These are phyloP conservation scores for Leonotis leonurus DNA, from an alignment of 257 asterid species.

Conservation along the genomic window DNA sequence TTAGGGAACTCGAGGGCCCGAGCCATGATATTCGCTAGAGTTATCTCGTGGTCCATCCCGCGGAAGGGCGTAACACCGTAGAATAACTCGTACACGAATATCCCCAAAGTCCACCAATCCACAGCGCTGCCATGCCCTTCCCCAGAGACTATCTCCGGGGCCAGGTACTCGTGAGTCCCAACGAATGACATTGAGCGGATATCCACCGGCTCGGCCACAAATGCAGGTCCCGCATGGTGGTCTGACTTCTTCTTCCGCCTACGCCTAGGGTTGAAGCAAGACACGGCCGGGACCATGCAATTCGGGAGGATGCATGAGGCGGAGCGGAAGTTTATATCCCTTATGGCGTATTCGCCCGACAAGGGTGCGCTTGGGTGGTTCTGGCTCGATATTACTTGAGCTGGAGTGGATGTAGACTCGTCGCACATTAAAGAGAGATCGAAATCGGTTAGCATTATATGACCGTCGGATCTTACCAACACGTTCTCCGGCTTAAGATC, in stretches of 20 bases:
- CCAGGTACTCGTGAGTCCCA: conserved; percentile 71
- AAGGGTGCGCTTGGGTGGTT: conserved; percentile 25
- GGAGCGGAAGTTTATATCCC: conserved; percentile 30
- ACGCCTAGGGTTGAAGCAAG: conserved; percentile 55
- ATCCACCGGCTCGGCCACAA: conserved; percentile 62
- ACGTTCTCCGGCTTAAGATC: conserved; percentile 78
- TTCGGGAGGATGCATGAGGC: conserved; percentile 67
- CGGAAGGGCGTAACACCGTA: conserved; percentile 59
- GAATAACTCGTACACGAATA: conserved; percentile 53
- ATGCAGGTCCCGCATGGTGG: conserved; percentile 33
- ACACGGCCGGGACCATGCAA: conserved; percentile 57
- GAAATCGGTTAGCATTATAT: conserved; percentile 71
- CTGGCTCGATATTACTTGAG: conserved; percentile 44
- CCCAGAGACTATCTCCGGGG: conserved; percentile 73
- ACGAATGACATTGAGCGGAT: conserved; percentile 66
- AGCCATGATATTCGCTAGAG: conserved; percentile 50
- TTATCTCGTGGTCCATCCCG: conserved; percentile 48
- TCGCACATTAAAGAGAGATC: conserved; percentile 66
- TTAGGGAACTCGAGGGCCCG: conserved; percentile 43
- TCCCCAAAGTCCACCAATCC: conserved; percentile 81
- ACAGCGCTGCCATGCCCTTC: conserved; percentile 78
- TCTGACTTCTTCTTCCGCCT: conserved; percentile 46
- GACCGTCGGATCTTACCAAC: conserved; percentile 65
- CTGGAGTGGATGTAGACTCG: conserved; percentile 57
- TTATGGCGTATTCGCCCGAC: conserved; percentile 23